A percentile compares a stretch with the other conserved stretches of the same genome.
Evolutionary conservation across 192 early-diverging fungal species (phyloP).

Genomic region (Rhizophlyctis rosea): DNA sequence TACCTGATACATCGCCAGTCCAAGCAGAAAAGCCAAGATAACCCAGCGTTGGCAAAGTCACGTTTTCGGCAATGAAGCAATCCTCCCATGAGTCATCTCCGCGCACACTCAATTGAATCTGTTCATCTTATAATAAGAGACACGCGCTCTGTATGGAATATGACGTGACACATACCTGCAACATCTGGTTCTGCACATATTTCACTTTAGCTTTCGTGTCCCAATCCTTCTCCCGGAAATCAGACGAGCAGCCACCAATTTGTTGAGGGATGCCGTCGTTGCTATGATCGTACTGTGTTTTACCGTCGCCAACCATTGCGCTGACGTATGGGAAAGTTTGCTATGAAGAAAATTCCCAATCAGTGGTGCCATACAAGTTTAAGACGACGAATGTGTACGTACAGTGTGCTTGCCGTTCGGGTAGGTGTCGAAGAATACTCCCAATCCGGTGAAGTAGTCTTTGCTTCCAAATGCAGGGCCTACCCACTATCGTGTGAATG

Average conservation of each 20-base stretch:
- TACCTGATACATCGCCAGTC: slow-evolving; percentile 88
- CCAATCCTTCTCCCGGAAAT: slow-evolving; percentile 69
- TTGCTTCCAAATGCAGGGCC: slow-evolving; percentile 89
- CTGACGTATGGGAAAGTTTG: slow-evolving; percentile 83
- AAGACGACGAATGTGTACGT: slow-evolving; percentile 1
- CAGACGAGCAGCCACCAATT: slow-evolving; percentile 50
- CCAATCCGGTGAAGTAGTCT: slow-evolving; percentile 87
- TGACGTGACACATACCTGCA: slow-evolving; percentile 31
- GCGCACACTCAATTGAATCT: slow-evolving; percentile 54
- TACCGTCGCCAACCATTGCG: slow-evolving; percentile 92
- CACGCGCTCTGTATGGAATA: no score
- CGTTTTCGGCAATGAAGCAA: slow-evolving; percentile 79
- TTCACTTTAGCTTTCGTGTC: slow-evolving; percentile 66
- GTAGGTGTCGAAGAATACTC: slow-evolving; percentile 97
- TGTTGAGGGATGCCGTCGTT: slow-evolving; percentile 77
- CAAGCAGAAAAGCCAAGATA: slow-evolving; percentile 91
- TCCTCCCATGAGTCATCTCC: slow-evolving; percentile 68
- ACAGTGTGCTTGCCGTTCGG: slow-evolving; percentile 69
- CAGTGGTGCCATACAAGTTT: slow-evolving; percentile 5
- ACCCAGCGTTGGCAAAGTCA: slow-evolving; percentile 69
- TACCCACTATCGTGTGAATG: slow-evolving; percentile 18
- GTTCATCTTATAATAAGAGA: no score
- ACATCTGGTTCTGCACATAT: slow-evolving; percentile 65
- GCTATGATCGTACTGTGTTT: slow-evolving; percentile 77
- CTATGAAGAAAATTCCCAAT: no score